phyloP scores from a whole-genome alignment of 2,329 filamentous ascomycete species.

The Huntiella savannae region DNA sequence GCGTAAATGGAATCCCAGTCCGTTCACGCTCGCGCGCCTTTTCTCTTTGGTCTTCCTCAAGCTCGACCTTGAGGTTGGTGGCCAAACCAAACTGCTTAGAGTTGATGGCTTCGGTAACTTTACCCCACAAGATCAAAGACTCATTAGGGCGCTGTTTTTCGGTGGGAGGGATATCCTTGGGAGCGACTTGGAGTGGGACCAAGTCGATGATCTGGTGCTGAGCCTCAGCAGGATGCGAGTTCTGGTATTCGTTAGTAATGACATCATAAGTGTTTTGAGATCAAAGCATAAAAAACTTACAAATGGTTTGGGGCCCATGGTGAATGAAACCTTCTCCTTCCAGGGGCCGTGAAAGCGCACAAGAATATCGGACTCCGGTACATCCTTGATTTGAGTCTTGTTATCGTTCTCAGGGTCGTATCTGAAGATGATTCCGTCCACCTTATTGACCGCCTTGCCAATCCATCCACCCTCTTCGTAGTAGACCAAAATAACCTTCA shows the following conservation, averaged over 20 bases:
- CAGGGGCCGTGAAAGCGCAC: slow-evolving; percentile 70
- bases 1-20: slow-evolving; percentile 52
- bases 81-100: slow-evolving; percentile 69
- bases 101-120: slow-evolving; percentile 70
- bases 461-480: slow-evolving; percentile 79
- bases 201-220: slow-evolving; percentile 72
- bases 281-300: slow-evolving; percentile 27
- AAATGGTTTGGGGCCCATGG: slow-evolving; percentile 37
- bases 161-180: slow-evolving; percentile 61
- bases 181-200: slow-evolving; percentile 56
- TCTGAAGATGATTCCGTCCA: slow-evolving; percentile 77
- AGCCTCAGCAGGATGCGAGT: slow-evolving; percentile 33
- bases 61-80: slow-evolving; percentile 70
- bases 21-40: slow-evolving; percentile 65
- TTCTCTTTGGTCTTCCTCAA: slow-evolving; percentile 76
- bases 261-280: not conserved
- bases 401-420: slow-evolving; percentile 77
- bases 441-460: slow-evolving; percentile 73
- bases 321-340: slow-evolving; percentile 52
- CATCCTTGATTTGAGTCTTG: slow-evolving; percentile 63
- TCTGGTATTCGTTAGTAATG: slow-evolving; percentile 15
- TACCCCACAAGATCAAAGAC: slow-evolving; percentile 70
- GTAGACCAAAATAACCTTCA: slow-evolving; percentile 87
- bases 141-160: slow-evolving; percentile 75
- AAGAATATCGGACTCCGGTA: slow-evolving; percentile 67